phyloP scores from a whole-genome alignment of 331 rosid species.

The Phaseolus coccineus region DNA sequence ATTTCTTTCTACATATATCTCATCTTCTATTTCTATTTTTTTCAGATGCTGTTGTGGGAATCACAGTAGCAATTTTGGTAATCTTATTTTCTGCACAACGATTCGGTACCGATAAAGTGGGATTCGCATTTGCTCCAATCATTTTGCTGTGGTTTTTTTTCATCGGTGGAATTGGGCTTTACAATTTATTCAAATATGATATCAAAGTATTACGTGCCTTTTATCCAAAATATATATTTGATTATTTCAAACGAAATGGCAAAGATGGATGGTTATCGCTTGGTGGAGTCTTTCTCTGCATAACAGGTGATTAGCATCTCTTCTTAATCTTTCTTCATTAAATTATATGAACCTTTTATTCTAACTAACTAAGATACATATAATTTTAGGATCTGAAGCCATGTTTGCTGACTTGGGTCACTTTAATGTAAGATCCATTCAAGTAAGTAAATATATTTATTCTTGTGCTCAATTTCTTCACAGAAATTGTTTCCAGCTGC shows the following conservation, averaged over 20 bases:
- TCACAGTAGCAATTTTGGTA: slow-evolving; percentile 67
- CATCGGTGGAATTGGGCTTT: slow-evolving; percentile 75
- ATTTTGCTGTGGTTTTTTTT: slow-evolving; percentile 67
- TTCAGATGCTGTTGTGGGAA: slow-evolving; percentile 68
- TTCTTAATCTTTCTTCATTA: background rate
- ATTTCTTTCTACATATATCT: background rate
- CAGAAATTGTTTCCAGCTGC: too few relatives aligned
- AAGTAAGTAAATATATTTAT: too few relatives aligned
- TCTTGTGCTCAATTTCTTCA: too few relatives aligned
- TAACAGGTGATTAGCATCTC: slow-evolving; percentile 56
- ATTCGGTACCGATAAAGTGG: slow-evolving; percentile 89
- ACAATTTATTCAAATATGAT: slow-evolving; percentile 75
- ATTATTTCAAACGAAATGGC: slow-evolving; percentile 72
- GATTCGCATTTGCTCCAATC: slow-evolving; percentile 74
- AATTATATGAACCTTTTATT: background rate
- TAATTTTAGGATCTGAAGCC: too few relatives aligned
- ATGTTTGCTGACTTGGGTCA: too few relatives aligned
- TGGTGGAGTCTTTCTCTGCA: slow-evolving; percentile 85
- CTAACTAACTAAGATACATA: slow-evolving; percentile 3
- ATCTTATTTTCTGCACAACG: slow-evolving; percentile 62
- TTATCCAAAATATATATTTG: slow-evolving; percentile 69
- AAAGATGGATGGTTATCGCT: slow-evolving; percentile 79
- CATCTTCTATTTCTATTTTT: background rate
- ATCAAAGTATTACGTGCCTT: slow-evolving; percentile 71
- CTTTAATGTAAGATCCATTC: too few relatives aligned